Percentiles rank a stretch among this genome's conserved stretches.
Evolutionary conservation across 345 rosid species (phyloP).

Genomic region (Rhizophora apiculata): DNA sequence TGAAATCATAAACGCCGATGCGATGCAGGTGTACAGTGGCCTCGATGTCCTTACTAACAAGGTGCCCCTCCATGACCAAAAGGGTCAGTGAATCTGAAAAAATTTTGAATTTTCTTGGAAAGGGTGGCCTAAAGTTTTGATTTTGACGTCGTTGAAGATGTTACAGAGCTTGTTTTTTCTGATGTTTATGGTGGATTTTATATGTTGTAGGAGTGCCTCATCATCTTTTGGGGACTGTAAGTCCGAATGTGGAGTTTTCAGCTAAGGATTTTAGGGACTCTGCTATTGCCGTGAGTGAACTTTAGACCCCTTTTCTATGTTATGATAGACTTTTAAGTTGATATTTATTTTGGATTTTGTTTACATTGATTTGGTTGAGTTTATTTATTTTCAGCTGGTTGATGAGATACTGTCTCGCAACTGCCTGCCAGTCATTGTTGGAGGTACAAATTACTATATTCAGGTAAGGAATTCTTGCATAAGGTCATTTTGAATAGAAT

Average conservation of each 20-base stretch:
- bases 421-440: slow-evolving; percentile 76
- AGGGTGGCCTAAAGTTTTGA: neutral
- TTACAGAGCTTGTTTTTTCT: neutral
- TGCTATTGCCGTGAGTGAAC: slow-evolving; percentile 61
- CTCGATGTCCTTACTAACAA: slow-evolving; percentile 91
- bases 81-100: slow-evolving; percentile 31
- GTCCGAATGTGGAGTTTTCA: slow-evolving; percentile 62
- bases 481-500: neutral
- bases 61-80: slow-evolving; percentile 60
- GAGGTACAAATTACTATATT: slow-evolving; percentile 91
- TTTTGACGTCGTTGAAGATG: neutral
- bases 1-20: slow-evolving; percentile 92
- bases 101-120: neutral
- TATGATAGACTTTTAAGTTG: neutral
- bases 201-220: slow-evolving; percentile 65
- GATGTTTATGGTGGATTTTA: slow-evolving; percentile 4
- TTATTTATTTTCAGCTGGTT: slow-evolving; percentile 55
- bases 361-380: neutral
- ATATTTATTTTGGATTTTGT: neutral
- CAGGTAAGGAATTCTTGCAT: slow-evolving; percentile 47
- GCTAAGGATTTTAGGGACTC: slow-evolving; percentile 72
- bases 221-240: slow-evolving; percentile 76
- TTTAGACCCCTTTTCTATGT: neutral
- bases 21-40: slow-evolving; percentile 88
- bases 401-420: slow-evolving; percentile 64